These are phyloP conservation scores for Gentiana macrophylla DNA, from an alignment of 257 asterid species.

Conservation along the genomic window DNA sequence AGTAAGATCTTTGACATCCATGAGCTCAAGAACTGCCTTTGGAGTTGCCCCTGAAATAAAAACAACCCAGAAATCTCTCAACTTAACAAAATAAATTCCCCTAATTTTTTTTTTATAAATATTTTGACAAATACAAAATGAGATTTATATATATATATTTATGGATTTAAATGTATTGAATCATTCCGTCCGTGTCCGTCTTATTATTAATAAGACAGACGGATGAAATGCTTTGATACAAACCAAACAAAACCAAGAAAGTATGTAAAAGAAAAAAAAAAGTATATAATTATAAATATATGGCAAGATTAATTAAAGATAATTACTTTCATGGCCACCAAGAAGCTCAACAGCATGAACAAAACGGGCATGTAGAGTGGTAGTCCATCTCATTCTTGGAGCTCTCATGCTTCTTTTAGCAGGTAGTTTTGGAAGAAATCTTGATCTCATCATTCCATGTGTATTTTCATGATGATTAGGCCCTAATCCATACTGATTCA, in stretches of 20 bases:
- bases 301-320: too few relatives aligned
- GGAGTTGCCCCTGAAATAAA: slow-evolving; percentile 73
- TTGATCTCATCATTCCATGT: slow-evolving; percentile 62
- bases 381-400: slow-evolving; percentile 93
- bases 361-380: slow-evolving; percentile 78
- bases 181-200: too few relatives aligned
- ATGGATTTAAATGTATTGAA: neutral
- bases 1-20: slow-evolving; percentile 95
- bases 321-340: slow-evolving; percentile 90
- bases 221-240: too few relatives aligned
- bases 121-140: too few relatives aligned
- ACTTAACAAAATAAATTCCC: neutral
- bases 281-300: slow-evolving; percentile 1
- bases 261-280: neutral
- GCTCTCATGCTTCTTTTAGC: slow-evolving; percentile 81
- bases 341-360: slow-evolving; percentile 97
- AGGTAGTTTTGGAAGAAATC: slow-evolving; percentile 54
- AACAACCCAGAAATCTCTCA: neutral
- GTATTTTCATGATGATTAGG: slow-evolving; percentile 22
- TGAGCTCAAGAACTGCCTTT: slow-evolving; percentile 82
- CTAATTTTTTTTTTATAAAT: too few relatives aligned
- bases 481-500: slow-evolving; percentile 26
- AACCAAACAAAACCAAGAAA: neutral
- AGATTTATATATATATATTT: neutral
- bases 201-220: too few relatives aligned